Evolutionary conservation across 2,329 filamentous ascomycete species (phyloP).

Genomic region (Incumbomyces delicatus): DNA sequence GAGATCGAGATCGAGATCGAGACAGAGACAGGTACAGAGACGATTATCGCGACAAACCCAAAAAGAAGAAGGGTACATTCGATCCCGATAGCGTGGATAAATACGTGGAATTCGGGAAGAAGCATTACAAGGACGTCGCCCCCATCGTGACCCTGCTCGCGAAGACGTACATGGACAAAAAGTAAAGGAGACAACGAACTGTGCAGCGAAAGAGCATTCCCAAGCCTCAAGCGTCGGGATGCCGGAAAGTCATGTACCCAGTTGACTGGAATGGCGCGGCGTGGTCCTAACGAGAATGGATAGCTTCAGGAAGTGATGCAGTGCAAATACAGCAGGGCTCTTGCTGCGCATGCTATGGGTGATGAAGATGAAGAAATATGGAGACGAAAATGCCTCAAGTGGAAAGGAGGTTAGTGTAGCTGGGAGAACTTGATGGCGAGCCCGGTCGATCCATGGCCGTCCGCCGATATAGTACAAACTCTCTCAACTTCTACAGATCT

Average conservation of each 20-base stretch:
- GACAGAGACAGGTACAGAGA: conserved; percentile 7
- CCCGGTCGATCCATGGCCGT: too few relatives aligned
- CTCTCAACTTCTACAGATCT: too few relatives aligned
- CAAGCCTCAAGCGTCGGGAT: too few relatives aligned
- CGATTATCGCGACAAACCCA: conserved; percentile 9
- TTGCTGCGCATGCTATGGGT: too few relatives aligned
- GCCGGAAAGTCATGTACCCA: too few relatives aligned
- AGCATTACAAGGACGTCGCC: conserved; percentile 20
- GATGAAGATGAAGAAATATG: too few relatives aligned
- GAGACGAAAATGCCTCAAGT: too few relatives aligned
- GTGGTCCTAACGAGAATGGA: background rate
- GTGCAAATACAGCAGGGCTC: too few relatives aligned
- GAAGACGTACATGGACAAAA: conserved; percentile 21
- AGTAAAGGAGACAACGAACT: background rate
- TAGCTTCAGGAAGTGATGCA: background rate
- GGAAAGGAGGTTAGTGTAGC: too few relatives aligned
- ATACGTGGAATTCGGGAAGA: conserved; percentile 18
- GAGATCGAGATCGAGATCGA: conserved; percentile 10
- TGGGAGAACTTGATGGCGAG: too few relatives aligned
- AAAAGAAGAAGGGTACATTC: conserved; percentile 14
- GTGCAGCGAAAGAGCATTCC: background rate
- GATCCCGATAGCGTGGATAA: conserved; percentile 13
- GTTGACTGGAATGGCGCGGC: background rate
- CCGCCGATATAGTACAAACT: too few relatives aligned
- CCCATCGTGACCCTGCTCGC: conserved; percentile 16